Base-by-base conservation (phyloP, 2,329 filamentous ascomycete genomes). In the Metarhizium robertsii region DNA sequence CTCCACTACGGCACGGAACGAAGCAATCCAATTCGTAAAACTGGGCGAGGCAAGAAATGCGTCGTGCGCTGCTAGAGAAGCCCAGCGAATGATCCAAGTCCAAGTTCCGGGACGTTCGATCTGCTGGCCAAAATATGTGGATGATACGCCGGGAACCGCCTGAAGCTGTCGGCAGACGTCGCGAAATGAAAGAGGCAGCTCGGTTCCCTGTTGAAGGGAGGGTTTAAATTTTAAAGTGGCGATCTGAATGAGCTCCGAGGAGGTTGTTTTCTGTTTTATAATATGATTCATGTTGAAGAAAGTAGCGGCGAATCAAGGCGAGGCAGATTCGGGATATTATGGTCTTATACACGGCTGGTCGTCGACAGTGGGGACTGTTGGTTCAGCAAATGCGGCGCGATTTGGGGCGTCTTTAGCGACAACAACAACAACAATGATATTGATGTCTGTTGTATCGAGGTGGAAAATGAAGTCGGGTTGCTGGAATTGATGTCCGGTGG, bases 31-130 rank as follows among this genome's bases (percentile, higher is more conserved):
- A 59, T 69, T 72, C 51, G 71, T 69, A 54, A 71, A 73, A 58
- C 65, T 69, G 30, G 71, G 68, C 6, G 71, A 73, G 56, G 68
- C 67, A 58, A 72, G 67, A 58, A 76, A 78, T 58, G 69, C 68
- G 56, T 66, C 61, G 60, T 71, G 65, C 50, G 67, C 67, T 40
- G 61, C 61, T 7, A 59, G 54, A 8, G 69, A 70, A 47, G 61
- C 57, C 72, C 72, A 74, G 54, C 65, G 64, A 32, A 70, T 62
- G 52, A 69, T 61, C 54, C 69, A 63, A 50, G 67, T 61, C 64
- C 66, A 71, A 38, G 58, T 62, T 25, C 61, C 61, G 7, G 70
- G 66, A 29, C 66, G 61, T 59, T 74, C 72, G 51, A 69, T 54
- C 38, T 69, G 65, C 7, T 62, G 64, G 57, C 72, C 72, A 45